Base-by-base conservation (phyloP, 768 basidiomycete genomes). In the Boletus subcaerulescens region DNA sequence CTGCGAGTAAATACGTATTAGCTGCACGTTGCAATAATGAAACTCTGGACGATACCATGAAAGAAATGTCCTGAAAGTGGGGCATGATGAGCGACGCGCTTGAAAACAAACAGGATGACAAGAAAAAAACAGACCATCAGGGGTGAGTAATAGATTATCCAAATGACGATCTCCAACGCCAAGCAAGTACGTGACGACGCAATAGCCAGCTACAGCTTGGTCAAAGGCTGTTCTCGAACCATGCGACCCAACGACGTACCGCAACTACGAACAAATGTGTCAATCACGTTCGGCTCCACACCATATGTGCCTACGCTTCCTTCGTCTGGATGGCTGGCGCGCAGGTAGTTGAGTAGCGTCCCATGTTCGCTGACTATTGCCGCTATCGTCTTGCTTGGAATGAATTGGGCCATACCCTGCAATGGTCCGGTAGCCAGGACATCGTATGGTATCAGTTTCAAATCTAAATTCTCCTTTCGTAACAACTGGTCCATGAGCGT, bases 121-220 rank as follows among this genome's bases (percentile, higher is more conserved):
- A 39, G 5, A 42, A 15, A 8, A 33, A 48, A 47, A 64, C 78
- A 53, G 62, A 83, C 93, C 97, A 70, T 98, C 97, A 0, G 97
- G 89, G 1, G 94, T 81, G 17, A 99, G 76, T 52, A 99, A 82
- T 5, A 99, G 74, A 66, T 99, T 99, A 70, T 98, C 97, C 41
- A 98, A 73, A 74, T 99, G 96, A 1, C 97, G 86, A 72, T 99
- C 97, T 4, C 97, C 97, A 1, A 99, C 96, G 2, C 97, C 97
- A 24, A 98, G 81, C 3, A 98, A 71, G 65, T 98, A 99, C 0
- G 97, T 98, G 36, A 98, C 86, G 29, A 98, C 96, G 62, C 94
- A 98, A 71, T 98, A 99, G 0, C 97, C 97, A 53, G 97, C 96
- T 98, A 65, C 41, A 55, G 38, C 42, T 61, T 42, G 63, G 56